Evolutionary conservation across 2,329 filamentous ascomycete species (phyloP).

Genomic region (Ophiostoma ips): DNA sequence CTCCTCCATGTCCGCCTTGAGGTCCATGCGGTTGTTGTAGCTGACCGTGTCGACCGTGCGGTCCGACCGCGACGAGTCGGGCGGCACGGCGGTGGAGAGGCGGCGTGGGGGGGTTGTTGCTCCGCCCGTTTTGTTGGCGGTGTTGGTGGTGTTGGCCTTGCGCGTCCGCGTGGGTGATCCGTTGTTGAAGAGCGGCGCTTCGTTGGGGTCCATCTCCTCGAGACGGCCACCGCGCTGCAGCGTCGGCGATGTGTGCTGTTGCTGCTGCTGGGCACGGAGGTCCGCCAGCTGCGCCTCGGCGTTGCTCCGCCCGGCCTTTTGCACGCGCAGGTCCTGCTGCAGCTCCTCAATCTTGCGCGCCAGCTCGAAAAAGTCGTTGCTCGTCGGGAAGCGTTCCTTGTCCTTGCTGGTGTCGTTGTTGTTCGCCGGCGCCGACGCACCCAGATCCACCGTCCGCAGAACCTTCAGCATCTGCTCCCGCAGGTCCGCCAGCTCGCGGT

Average conservation of each 20-base stretch:
- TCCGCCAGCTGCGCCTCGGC: conserved; percentile 75
- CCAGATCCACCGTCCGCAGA: conserved; percentile 77
- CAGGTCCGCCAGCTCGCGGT: conserved; percentile 68
- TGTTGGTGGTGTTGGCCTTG: conserved; percentile 39
- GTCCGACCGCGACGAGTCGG: conserved; percentile 74
- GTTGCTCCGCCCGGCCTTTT: conserved; percentile 64
- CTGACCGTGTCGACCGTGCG: conserved; percentile 69
- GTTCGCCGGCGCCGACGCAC: conserved; percentile 32
- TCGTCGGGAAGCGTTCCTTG: conserved; percentile 4
- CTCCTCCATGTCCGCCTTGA: conserved; percentile 81
- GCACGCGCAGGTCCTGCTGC: conserved; percentile 76
- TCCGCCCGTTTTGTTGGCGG: conserved; percentile 41
- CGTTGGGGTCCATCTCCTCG: conserved; percentile 78
- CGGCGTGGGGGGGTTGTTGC: conserved; percentile 41
- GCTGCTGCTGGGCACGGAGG: conserved; percentile 48
- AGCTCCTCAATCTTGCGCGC: conserved; percentile 75
- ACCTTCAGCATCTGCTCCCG: conserved; percentile 67
- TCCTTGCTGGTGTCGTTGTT: no score
- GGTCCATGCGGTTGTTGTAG: conserved; percentile 79
- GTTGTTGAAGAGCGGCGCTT: conserved; percentile 51
- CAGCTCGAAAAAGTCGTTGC: conserved; percentile 48
- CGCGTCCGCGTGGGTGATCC: conserved; percentile 49
- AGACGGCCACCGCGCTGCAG: conserved; percentile 56
- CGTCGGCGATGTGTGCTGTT: conserved; percentile 7
- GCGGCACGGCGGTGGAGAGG: conserved; percentile 44